These are phyloP conservation scores for Chenopodium album DNA, from an alignment of 148 eudicot genomes.

Conservation along the genomic window DNA sequence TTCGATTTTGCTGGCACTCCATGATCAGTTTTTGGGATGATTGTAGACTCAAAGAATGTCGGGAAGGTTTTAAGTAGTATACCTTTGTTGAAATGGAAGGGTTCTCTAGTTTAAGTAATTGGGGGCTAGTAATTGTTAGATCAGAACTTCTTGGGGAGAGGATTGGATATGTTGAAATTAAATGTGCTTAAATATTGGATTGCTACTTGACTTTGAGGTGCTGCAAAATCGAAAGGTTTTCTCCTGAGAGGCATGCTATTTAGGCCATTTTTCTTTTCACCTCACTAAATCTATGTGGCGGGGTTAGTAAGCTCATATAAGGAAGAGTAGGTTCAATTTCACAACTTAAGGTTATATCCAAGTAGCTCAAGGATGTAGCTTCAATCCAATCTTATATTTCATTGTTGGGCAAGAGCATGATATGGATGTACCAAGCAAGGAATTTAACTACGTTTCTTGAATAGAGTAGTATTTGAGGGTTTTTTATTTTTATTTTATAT, in stretches of 20 bases:
- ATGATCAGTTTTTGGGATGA: not conserved
- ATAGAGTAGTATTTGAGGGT: not conserved
- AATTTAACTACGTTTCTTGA: not conserved
- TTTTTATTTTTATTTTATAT: not conserved
- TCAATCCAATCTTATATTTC: not conserved
- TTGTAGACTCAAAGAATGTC: not conserved
- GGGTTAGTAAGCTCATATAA: not conserved
- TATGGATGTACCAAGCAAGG: not conserved
- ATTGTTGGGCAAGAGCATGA: not conserved
- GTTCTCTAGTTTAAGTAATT: not conserved
- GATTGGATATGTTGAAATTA: too few species aligned
- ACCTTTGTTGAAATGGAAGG: not conserved
- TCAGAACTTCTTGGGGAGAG: not conserved
- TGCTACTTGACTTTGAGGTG: not conserved
- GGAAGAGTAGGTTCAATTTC: not conserved
- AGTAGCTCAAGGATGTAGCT: not conserved
- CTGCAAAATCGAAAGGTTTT: not conserved
- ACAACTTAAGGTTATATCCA: not conserved
- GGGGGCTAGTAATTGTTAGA: not conserved
- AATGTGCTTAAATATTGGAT: not conserved
- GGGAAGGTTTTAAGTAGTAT: not conserved
- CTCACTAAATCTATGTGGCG: not conserved
- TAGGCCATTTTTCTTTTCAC: not conserved
- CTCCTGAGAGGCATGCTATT: not conserved
- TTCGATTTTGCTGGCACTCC: not conserved